phyloP scores from a whole-genome alignment of 2,329 filamentous ascomycete genomes.

The Septoria linicola region DNA sequence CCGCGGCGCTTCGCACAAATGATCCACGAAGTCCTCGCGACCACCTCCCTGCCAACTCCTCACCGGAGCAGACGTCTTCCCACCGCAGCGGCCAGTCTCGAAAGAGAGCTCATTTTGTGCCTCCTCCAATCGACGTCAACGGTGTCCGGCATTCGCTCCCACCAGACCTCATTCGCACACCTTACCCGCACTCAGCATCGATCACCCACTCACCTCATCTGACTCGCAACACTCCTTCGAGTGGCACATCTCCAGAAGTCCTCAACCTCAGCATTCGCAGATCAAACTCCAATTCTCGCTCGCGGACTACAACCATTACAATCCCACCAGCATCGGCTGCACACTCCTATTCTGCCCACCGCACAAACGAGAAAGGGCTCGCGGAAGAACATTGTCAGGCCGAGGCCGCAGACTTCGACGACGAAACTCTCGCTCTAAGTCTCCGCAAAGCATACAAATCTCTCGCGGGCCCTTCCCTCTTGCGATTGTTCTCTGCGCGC shows the following conservation, averaged over 20 bases:
- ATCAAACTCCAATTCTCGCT: conserved; percentile 26
- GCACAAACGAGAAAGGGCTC: conserved; percentile 22
- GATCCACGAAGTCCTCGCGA: conserved; percentile 31
- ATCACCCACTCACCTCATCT: conserved; percentile 19
- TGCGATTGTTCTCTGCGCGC: conserved; percentile 37
- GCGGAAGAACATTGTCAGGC: conserved; percentile 1
- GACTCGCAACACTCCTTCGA: conserved; percentile 9
- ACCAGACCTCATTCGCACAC: conserved; percentile 35
- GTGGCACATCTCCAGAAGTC: conserved; percentile 26
- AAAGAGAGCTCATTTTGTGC: conserved; percentile 37
- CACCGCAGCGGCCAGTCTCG: conserved; percentile 20
- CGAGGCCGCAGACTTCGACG: too few relatives aligned
- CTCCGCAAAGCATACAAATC: conserved; percentile 31
- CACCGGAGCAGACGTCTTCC: conserved; percentile 10
- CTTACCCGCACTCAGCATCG: conserved; percentile 32
- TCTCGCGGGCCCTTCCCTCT: conserved; percentile 31
- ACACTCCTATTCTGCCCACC: conserved; percentile 29
- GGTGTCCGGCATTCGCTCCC: conserved; percentile 28
- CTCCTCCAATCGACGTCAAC: conserved; percentile 37
- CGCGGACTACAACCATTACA: conserved; percentile 31
- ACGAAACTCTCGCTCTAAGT: conserved; percentile 36
- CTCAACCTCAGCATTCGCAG: conserved; percentile 37
- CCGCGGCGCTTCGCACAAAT: conserved; percentile 24
- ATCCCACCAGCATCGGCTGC: conserved; percentile 37
- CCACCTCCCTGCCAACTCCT: conserved; percentile 12